Conservation (phyloP, 2,329 filamentous ascomycete species). For the Exophiala mesophila region DNA sequence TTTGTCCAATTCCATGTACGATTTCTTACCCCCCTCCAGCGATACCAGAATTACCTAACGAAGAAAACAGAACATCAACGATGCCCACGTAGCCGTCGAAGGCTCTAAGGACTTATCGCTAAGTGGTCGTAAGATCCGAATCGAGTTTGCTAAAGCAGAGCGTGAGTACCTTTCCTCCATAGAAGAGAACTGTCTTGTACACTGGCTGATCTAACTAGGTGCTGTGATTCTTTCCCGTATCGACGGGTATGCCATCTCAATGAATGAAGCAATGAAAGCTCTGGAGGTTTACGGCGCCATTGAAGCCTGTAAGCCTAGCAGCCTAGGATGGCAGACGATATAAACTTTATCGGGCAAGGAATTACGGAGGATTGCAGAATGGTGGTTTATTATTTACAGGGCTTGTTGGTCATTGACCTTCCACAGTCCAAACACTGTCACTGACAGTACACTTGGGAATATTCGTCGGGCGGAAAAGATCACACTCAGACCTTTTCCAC, state of each 20-base stretch:
- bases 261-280: slow-evolving; percentile 17
- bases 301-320: too few relatives aligned
- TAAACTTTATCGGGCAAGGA: too few relatives aligned
- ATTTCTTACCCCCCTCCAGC: neutral
- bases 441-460: too few relatives aligned
- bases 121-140: slow-evolving; percentile 24
- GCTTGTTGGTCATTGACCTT: too few relatives aligned
- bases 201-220: slow-evolving; percentile 15
- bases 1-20: slow-evolving; percentile 39
- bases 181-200: neutral
- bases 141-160: slow-evolving; percentile 23
- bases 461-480: too few relatives aligned
- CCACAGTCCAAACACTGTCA: too few relatives aligned
- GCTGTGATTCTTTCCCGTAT: slow-evolving; percentile 21
- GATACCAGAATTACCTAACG: slow-evolving; percentile 9
- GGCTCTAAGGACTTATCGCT: slow-evolving; percentile 14
- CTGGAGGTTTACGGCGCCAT: slow-evolving; percentile 23
- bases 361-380: too few relatives aligned
- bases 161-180: slow-evolving; percentile 21
- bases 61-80: slow-evolving; percentile 26
- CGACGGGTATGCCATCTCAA: slow-evolving; percentile 17
- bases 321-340: too few relatives aligned
- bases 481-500: too few relatives aligned
- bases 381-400: too few relatives aligned
- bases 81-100: slow-evolving; percentile 28